phyloP scores from a whole-genome alignment of 1,284 basidiomycete species.

The Cutaneotrichosporon sp. region DNA sequence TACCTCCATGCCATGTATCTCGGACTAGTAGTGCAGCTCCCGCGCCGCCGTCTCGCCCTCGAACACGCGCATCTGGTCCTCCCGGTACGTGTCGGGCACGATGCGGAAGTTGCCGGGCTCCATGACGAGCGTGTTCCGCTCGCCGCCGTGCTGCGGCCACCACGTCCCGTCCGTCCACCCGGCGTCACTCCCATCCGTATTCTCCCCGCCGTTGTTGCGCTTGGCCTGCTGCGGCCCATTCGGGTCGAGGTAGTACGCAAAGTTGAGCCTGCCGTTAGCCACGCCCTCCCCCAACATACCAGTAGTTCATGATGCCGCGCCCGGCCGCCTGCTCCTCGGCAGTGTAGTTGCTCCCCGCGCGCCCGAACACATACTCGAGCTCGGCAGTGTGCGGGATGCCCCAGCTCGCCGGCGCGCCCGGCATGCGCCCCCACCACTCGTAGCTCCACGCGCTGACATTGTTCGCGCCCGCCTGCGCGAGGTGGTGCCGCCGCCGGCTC shows the following conservation, averaged over 20 bases:
- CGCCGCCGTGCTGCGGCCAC: too few relatives aligned
- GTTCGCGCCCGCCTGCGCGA: conserved; percentile 31
- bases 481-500: conserved; percentile 34
- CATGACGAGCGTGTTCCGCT: too few relatives aligned
- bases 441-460: conserved; percentile 39
- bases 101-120: too few relatives aligned
- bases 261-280: conserved; percentile 38
- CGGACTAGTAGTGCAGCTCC: too few relatives aligned
- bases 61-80: too few relatives aligned
- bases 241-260: conserved; percentile 43
- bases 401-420: conserved; percentile 11
- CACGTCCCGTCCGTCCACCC: too few relatives aligned
- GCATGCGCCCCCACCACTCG: conserved; percentile 31
- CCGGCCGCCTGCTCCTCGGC: conserved; percentile 28
- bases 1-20: too few relatives aligned
- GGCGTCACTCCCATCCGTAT: too few relatives aligned
- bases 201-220: too few relatives aligned
- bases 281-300: conserved; percentile 28
- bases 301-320: conserved; percentile 39
- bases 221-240: too few relatives aligned
- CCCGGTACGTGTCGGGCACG: too few relatives aligned
- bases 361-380: conserved; percentile 35
- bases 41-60: too few relatives aligned
- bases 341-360: conserved; percentile 26
- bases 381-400: conserved; percentile 39